Conservation (phyloP, 495 filamentous ascomycete genomes). For the Acidiella bohemica region DNA sequence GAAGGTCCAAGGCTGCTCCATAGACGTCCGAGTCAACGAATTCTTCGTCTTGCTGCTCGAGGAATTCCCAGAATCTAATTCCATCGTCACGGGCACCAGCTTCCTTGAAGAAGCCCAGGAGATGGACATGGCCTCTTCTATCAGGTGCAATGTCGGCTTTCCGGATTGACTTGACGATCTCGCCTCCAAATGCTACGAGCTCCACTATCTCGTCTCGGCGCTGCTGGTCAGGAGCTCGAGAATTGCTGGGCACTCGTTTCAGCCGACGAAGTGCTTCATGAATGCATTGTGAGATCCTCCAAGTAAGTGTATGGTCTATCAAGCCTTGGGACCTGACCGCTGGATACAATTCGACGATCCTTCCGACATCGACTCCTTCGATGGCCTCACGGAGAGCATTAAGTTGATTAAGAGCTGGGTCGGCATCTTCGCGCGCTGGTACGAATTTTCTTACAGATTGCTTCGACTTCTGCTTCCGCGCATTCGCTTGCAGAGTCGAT, state of each 20-base stretch:
- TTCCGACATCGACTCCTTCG: neutral
- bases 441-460: neutral
- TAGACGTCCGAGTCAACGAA: constrained; percentile 31
- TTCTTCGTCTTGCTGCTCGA: constrained; percentile 26
- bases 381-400: constrained; percentile 5
- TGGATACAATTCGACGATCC: constrained; percentile 4
- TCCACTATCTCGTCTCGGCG: constrained; percentile 4
- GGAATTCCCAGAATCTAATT: constrained; percentile 35
- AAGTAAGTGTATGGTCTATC: neutral
- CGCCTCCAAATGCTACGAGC: constrained; percentile 19
- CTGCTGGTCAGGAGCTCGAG: no score
- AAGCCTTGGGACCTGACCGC: neutral
- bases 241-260: neutral
- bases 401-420: neutral
- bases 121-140: constrained; percentile 30
- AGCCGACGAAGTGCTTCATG: constrained; percentile 10
- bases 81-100: constrained; percentile 27
- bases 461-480: neutral
- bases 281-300: constrained; percentile 9
- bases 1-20: constrained; percentile 35
- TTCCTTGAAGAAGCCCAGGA: constrained; percentile 36
- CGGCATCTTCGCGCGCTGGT: neutral
- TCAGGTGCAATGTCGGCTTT: constrained; percentile 26
- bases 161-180: constrained; percentile 27
- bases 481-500: neutral